Conservation (phyloP, 208 protist species). For the Trichomonas tenax region DNA sequence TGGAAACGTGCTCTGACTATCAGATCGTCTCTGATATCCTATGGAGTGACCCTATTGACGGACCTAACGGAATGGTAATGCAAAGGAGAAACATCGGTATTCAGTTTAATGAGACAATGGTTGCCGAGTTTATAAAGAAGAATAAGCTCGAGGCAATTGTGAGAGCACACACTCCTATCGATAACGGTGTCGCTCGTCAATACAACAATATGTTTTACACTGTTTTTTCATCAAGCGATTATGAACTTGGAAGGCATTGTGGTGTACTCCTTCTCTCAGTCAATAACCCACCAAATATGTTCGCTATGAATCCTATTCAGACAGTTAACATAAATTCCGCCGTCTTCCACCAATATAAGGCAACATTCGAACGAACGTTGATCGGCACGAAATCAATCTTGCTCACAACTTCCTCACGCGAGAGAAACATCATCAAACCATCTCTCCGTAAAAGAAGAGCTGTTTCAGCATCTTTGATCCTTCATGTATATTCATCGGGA, state of each 20-base stretch:
- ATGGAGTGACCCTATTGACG: slow-evolving; percentile 31
- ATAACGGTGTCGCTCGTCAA: not conserved
- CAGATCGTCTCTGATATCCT: slow-evolving; percentile 34
- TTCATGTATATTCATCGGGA: not conserved
- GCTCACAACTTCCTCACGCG: not conserved
- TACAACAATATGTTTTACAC: not conserved
- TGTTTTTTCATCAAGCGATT: not conserved
- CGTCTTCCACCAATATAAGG: not conserved
- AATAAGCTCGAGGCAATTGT: slow-evolving; percentile 80
- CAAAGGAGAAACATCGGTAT: not conserved
- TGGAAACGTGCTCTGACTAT: slow-evolving; percentile 35
- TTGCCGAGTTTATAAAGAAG: slow-evolving; percentile 65
- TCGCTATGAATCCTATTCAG: not conserved
- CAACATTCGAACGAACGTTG: too few relatives aligned
- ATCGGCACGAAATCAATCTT: not conserved
- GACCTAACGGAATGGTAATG: not conserved
- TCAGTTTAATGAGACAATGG: slow-evolving; percentile 57
- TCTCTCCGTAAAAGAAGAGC: not conserved
- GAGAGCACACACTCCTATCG: slow-evolving; percentile 61
- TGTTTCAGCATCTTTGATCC: not conserved
- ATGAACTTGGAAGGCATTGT: not conserved
- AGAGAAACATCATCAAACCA: not conserved
- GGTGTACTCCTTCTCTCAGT: not conserved
- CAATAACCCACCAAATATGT: not conserved
- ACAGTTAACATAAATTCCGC: not conserved